Conservation (phyloP, 768 basidiomycete genomes). For the Tubosaeta sp. region DNA sequence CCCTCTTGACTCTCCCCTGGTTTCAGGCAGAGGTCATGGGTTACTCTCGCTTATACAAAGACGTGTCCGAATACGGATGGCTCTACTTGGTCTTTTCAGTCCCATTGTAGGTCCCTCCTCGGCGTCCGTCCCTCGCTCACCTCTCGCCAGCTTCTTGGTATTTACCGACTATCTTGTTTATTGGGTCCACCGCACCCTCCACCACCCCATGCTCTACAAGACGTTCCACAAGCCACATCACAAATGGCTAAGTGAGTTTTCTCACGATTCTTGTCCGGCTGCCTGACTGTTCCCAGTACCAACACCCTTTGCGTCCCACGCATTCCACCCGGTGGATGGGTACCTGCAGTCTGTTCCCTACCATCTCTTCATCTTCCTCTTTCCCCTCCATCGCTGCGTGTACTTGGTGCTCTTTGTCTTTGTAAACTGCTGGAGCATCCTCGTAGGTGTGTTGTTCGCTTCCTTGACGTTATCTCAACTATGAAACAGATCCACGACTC, state of each 20-base stretch:
- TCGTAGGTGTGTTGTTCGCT: constrained; percentile 44
- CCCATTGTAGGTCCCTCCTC: constrained; percentile 49
- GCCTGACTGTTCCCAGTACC: constrained; percentile 56
- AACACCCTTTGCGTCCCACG: constrained; percentile 95
- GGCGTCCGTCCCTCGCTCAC: not conserved
- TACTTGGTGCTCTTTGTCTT: constrained; percentile 86
- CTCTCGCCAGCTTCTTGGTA: constrained; percentile 54
- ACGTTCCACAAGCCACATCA: constrained; percentile 95
- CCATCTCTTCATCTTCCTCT: constrained; percentile 84
- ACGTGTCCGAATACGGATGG: constrained; percentile 77
- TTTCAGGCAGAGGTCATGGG: constrained; percentile 92
- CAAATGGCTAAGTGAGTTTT: constrained; percentile 85
- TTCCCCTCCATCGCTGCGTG: constrained; percentile 82
- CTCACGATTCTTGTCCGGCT: not conserved
- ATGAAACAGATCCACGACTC: constrained; percentile 86
- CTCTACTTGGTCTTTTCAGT: constrained; percentile 63
- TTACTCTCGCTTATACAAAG: constrained; percentile 72
- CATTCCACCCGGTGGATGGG: constrained; percentile 96
- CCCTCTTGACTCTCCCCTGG: constrained; percentile 84
- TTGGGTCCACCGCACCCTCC: constrained; percentile 92
- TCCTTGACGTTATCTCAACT: not conserved
- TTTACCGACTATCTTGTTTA: constrained; percentile 95
- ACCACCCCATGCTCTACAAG: constrained; percentile 85
- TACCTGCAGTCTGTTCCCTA: constrained; percentile 94
- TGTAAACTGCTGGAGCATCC: constrained; percentile 92